Evolutionary conservation across 768 basidiomycete species (phyloP).

Genomic region (Mrakia gelida): DNA sequence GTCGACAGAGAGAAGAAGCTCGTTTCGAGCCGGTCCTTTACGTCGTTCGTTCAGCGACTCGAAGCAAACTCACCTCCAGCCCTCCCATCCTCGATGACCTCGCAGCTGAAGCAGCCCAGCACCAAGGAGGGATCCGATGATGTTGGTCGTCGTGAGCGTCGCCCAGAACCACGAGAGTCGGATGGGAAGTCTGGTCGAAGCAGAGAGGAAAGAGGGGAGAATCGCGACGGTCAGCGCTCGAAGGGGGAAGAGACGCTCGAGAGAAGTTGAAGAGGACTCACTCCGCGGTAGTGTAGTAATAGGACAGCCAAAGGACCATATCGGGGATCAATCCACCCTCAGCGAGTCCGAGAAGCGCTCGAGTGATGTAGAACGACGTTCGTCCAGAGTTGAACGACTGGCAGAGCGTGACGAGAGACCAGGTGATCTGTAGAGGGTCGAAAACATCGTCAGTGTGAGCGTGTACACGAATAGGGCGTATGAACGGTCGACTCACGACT

Average conservation of each 20-base stretch:
- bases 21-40: too few species aligned
- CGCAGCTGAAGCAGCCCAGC: constrained; percentile 26
- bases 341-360: constrained; percentile 34
- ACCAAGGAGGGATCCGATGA: constrained; percentile 9
- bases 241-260: constrained; percentile 40
- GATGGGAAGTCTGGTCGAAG: neutral
- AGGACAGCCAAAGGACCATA: constrained; percentile 36
- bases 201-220: constrained; percentile 25
- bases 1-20: too few species aligned
- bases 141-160: neutral
- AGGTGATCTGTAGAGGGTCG: constrained; percentile 38
- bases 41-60: too few species aligned
- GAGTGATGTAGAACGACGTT: constrained; percentile 30
- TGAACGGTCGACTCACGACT: too few species aligned
- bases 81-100: constrained; percentile 32
- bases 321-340: constrained; percentile 36
- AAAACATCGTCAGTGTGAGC: constrained; percentile 29
- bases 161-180: neutral
- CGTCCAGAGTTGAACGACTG: constrained; percentile 1
- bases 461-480: too few species aligned
- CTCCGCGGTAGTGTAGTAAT: constrained; percentile 37
- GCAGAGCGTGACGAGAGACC: constrained; percentile 38
- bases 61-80: neutral
- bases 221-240: constrained; percentile 30
- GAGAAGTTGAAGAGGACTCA: constrained; percentile 36